Base-by-base conservation (phyloP, 2,329 filamentous ascomycete genomes). In the Alternaria panax region DNA sequence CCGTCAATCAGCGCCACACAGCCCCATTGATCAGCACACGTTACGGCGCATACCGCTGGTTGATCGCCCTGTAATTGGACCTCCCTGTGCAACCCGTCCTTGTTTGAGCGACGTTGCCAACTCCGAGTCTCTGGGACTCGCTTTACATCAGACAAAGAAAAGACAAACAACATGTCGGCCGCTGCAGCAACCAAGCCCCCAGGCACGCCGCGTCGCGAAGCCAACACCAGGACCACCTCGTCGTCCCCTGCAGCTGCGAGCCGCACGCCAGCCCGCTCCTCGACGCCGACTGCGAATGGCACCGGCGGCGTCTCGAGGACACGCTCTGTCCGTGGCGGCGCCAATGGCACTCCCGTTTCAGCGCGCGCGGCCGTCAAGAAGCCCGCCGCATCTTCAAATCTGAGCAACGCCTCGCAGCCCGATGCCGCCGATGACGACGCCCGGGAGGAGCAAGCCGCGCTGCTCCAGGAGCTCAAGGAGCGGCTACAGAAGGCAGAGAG, bases 381-480 rank as follows among this genome's bases (percentile, higher is more conserved):
- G 67, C 76, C 77, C 32, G 72, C 70, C 32, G 64, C 70, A 7
- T 51, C 72, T 11, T 80, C 77, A 8, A 70, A 61, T 42, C 69
- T 78, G 38, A 74, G 74, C 69, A 73, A 67, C 63, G 66, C 72
- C 57, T 73, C 72, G 68, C 75, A 72, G 69, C 75, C 74, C 66
- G 74, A 78, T 58, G 68, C 71, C 36, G 74, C 71, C 36, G 79
- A 81, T 52, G 80, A 92, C 65, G 90, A 93, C 51, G 88, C 89
- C 63, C 88, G 91, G 68, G 92, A 92, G 18, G 92, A 95, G 78
- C 89, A 90, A 63, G 84, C 92, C 41, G 89, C 91, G 16, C 84
- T 91, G 57, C 85, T 97, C 59, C 92, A 96, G 65, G 93, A 97
- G 65, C 82, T 97, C 59, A 93, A 92, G 79, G 88, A 92, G 65